Base-by-base conservation (phyloP, 192 early-diverging fungal genomes). In the Gonapodya sp. region DNA sequence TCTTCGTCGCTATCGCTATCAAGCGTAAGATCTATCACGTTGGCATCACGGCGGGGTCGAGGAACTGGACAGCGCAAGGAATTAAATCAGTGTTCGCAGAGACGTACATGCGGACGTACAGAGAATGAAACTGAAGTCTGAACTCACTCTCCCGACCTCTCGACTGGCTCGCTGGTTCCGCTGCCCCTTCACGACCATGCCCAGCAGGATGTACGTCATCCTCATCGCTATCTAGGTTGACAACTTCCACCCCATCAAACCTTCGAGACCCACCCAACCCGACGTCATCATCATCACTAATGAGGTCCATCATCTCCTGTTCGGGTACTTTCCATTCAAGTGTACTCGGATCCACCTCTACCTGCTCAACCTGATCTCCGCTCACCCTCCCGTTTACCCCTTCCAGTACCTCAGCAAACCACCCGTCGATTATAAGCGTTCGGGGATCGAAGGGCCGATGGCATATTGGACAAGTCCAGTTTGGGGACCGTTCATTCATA, bases 391-490 rank as follows among this genome's bases (percentile, higher is more conserved):
- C 82, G 36, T 84, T 83, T 24, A 64, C 8, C 46, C 46, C 46
- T 1, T 81, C 30, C 36, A 89, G 36, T 30, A 87, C 87, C 1
- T 81, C 84, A 34, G 85, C 85, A 84, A 87, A 89, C 77, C 87
- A 92, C 34, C 90, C 92, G 82, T 95, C 94, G 18, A 94, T 83
- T 0, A 94, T 86, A 32, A 95, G 85, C 64, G 93, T 93, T 35
- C 85, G 85, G 0, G 89, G 87, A 34, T 80, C 80, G 37, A 90
- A 87, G 18, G 78, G 73, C 31, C 82, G 36, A 73, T 85, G 86
- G 81, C 94, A 96, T 0, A 96, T 90, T 0, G 94, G 93, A 46
- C 95, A 96, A 73, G 85, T 89, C 91, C 91, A 94, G 1, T 88
- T 89, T 0, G 90, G 88, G 0, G 87, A 86, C 73, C 88, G 89